These are phyloP conservation scores for Acrodontium crateriforme DNA, from an alignment of 2,329 filamentous ascomycete genomes.

Conservation along the genomic window DNA sequence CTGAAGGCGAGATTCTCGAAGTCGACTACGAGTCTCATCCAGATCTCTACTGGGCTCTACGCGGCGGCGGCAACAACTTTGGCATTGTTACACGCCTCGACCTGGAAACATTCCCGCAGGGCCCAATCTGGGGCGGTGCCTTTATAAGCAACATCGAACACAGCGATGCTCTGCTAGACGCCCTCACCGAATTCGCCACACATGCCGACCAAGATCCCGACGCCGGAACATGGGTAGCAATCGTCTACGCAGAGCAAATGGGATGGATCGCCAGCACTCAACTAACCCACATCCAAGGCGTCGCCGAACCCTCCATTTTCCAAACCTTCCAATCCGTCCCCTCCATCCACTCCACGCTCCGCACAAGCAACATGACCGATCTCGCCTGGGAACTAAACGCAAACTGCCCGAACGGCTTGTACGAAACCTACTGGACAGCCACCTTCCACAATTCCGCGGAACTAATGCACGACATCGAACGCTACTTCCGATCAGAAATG, in stretches of 20 bases:
- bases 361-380: not conserved
- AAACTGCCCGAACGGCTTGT: not conserved
- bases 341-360: not conserved
- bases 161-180: not conserved
- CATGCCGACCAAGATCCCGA: not conserved
- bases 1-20: slow-evolving; percentile 10
- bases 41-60: slow-evolving; percentile 28
- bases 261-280: not conserved
- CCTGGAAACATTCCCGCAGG: slow-evolving; percentile 9
- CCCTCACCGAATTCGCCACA: not conserved
- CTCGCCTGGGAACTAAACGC: not conserved
- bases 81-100: slow-evolving; percentile 18
- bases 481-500: not conserved
- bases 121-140: slow-evolving; percentile 9
- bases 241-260: not conserved
- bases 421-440: not conserved
- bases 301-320: not conserved
- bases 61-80: slow-evolving; percentile 27
- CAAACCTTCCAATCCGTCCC: not conserved
- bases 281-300: not conserved
- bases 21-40: slow-evolving; percentile 18
- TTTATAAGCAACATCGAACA: not conserved
- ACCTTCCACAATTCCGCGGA: not conserved
- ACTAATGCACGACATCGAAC: not conserved
- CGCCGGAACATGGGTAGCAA: not conserved